Conservation (phyloP, 106 monocot species). For the Triglochin maritima region DNA sequence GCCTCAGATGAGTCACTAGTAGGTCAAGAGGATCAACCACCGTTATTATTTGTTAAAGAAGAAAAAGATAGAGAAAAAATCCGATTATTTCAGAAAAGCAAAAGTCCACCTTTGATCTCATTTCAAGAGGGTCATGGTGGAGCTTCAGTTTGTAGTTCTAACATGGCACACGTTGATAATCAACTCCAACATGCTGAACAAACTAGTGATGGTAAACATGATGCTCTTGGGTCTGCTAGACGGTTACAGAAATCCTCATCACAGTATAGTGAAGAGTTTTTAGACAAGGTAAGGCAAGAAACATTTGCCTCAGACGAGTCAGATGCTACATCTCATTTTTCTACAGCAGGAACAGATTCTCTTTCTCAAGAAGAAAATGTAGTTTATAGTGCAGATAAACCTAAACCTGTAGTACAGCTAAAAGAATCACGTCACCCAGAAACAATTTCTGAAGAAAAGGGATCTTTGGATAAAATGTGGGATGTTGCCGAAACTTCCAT, state of each 20-base stretch:
- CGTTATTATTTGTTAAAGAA: not conserved
- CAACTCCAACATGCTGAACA: constrained; percentile 3
- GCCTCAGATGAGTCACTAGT: not conserved
- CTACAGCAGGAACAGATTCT: not conserved
- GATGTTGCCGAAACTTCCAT: constrained; percentile 26
- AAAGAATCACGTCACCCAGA: constrained; percentile 24
- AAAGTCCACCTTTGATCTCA: not conserved
- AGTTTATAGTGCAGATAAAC: not conserved
- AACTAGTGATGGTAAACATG: constrained; percentile 9
- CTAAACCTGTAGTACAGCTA: constrained; percentile 8
- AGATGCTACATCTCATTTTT: constrained; percentile 6
- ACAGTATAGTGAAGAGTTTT: constrained; percentile 26
- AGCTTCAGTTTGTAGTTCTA: constrained; percentile 9
- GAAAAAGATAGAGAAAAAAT: not conserved
- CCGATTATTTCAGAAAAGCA: not conserved
- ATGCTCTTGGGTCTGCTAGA: constrained; percentile 29
- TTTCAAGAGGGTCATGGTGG: constrained; percentile 1
- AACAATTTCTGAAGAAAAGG: constrained; percentile 26
- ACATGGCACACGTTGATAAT: not conserved
- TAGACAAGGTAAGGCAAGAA: constrained; percentile 26
- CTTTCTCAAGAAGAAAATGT: not conserved
- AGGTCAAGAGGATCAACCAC: not conserved
- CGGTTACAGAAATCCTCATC: constrained; percentile 30
- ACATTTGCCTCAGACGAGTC: constrained; percentile 3
- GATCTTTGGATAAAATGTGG: constrained; percentile 71